Base-by-base conservation (phyloP, 2,329 filamentous ascomycete species). In the Exophiala sp. region DNA sequence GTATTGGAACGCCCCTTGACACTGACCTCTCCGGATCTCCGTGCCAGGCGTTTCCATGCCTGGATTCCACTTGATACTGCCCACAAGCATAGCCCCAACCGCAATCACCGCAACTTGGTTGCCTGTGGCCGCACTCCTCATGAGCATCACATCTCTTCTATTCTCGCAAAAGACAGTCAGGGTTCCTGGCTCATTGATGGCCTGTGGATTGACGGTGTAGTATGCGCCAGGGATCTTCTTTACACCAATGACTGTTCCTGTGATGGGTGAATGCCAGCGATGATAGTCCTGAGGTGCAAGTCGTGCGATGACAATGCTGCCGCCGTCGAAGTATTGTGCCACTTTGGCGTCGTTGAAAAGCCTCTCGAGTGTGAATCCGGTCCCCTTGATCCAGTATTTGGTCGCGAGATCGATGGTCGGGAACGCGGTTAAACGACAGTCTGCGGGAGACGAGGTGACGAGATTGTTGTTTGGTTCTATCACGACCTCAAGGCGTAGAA, bases 111-210 rank as follows among this genome's bases (percentile, higher is more conserved):
- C 70, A 12, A 75, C 62, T 0, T 59, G 64, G 8, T 60, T 53
- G 1, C 65, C 64, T 1, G 66, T 71, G 1, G 53, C 59, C 1
- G 49, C 52, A 1, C 71, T 65, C 29, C 65, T 59, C 24, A 74
- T 45, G 35, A 68, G 52, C 72, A 74, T 74, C 32, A 75, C 70
- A 3, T 63, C 67, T 11, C 72, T 61, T 52, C 64, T 66, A 58
- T 75, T 75, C 63, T 75, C 71, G 53, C 71, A 74, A 56, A 74
- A 75, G 2, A 75, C 72, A 52, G 74, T 70, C 29, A 75, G 59
- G 2, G 68, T 68, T 9, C 71, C 71, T 8, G 61, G 35, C 59
- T 74, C 66, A 43, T 69, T 72, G 63, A 74, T 70, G 1, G 71
- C 71, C 59, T 73, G 71, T 4, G 71, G 71, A 51, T 74, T 73